Evolutionary conservation across 208 protist genomes (phyloP), one percentile per base, ranked within the genome.

Genomic region (Porcisia deanei): DNA sequence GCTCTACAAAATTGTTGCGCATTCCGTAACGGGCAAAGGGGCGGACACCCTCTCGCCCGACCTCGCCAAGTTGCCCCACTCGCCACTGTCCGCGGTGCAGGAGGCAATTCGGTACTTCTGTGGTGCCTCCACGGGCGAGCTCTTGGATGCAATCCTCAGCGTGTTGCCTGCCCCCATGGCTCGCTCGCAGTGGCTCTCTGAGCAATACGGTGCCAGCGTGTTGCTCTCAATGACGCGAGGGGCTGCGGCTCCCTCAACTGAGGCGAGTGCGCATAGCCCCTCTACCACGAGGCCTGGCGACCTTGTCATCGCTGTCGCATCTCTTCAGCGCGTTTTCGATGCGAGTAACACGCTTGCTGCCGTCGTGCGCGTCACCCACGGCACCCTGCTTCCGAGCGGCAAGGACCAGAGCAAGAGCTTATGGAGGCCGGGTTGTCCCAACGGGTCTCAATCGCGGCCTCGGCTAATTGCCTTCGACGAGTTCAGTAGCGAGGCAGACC

Each of bases 1-100:
- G 0, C 77, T 99, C 16, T 99, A 99, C 88, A 99, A 99, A 80
- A 94, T 99, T 59, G 91, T 97, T 20, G 75, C 90, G 12, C 88
- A 97, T 68, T 72, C 89, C 2, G 82, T 95, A 2, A 86, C 88
- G n/a, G 91, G 92, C 39, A 75, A 91, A 7, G 90, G 81, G 0
- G 76, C 84, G 37, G 57, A 83, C 41, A 79, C 81, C 58, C 85
- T 97, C 6, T 87, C 84, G 14, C 53, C 57, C 30, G 76, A 65
- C 34, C 83, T 97, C 30, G 67, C 83, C 49, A 79, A 78, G 55
- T 80, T 89, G 43, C 93, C 93, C 45, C 84, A 84, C 3, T 90
- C 88, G 14, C 91, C 93, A 39, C 71, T 94, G 30, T 63, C 72
- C 39, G 93, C 89, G 2, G 80, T 83, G 61, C 83, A 79, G n/a